phyloP scores from a whole-genome alignment of 345 rosid genomes.

The Psidium friedrichsthalianum region DNA sequence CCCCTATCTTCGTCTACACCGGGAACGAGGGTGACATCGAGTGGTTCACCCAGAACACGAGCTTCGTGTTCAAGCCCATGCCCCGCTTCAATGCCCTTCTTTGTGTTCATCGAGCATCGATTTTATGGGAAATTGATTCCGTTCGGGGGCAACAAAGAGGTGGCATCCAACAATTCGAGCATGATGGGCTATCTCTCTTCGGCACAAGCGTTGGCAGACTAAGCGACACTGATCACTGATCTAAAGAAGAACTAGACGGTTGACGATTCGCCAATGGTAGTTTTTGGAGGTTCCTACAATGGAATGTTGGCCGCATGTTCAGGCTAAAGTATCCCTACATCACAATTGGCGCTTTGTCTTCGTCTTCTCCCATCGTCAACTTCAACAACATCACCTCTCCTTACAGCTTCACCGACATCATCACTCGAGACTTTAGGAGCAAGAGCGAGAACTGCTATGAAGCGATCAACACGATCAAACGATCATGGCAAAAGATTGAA shows the following conservation, averaged over 20 bases:
- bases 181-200: constrained; percentile 59
- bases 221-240: constrained; percentile 43
- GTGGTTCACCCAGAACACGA: constrained; percentile 72
- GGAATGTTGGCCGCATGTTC: constrained; percentile 90
- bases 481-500: constrained; percentile 34
- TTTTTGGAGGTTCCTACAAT: constrained; percentile 84
- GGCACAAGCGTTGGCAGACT: constrained; percentile 76
- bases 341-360: constrained; percentile 67
- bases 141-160: constrained; percentile 29
- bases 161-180: constrained; percentile 35
- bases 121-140: constrained; percentile 66
- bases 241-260: constrained; percentile 60
- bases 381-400: constrained; percentile 58
- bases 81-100: constrained; percentile 67
- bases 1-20: constrained; percentile 52
- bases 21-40: constrained; percentile 76
- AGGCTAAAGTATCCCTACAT: constrained; percentile 76
- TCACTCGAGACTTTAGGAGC: constrained; percentile 58
- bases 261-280: constrained; percentile 63
- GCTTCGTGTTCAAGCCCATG: constrained; percentile 60
- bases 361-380: constrained; percentile 68
- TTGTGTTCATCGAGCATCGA: constrained; percentile 78
- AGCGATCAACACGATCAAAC: constrained; percentile 45
- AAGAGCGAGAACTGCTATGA: constrained; percentile 50
- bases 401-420: constrained; percentile 64